Base-by-base conservation (phyloP, 139 green algal species). In the Trebouxia sp. region DNA sequence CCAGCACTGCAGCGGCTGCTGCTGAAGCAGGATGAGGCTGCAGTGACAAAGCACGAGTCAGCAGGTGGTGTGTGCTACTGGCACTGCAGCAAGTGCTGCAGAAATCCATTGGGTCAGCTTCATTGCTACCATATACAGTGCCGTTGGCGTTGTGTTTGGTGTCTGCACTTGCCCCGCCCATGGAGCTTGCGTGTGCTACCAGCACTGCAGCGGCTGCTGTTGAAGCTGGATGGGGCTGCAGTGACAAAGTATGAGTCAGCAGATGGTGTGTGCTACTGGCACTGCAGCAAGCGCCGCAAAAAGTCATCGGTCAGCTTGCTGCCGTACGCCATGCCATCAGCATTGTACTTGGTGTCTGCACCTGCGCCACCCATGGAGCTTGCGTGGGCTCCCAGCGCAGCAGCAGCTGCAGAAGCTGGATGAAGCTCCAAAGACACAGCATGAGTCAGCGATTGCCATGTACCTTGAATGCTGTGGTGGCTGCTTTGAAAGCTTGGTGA, bases 171-270 rank as follows among this genome's bases (percentile, higher is more conserved):
- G n/a, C 62, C 42, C 11, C 10, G 11, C 62, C 62, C 30, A 69
- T 28, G 28, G 58, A 69, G 58, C 58, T 69, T 14, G 62, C 62
- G 28, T 72, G 62, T 26, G 62, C 62, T 15, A 45, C 62, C 32
- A 72, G 32, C 62, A 72, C 62, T 72, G 62, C 62, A 43, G 62
- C 62, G 43, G 62, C 62, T 72, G 62, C 62, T 41, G 62, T 35
- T 72, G 62, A 72, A 72, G 62, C 62, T 72, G 62, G 62, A 30
- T 72, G 62, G 28, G 62, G 32, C 62, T 72, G 62, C 62, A 72
- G 15, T 9, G 28, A 17, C 47, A 53, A 14, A 53, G 47, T 17
- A 17, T 53, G 47, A 53, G 47, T 53, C 47, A 53, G 47, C 15
- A 6, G 47, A 17, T 53, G n/a, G n/a, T n/a, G n/a, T n/a, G n/a